Percentiles rank a stretch among this genome's conserved stretches.
Conservation (phyloP, 2,329 filamentous ascomycete genomes). For the Camptophora hylomeconis region DNA sequence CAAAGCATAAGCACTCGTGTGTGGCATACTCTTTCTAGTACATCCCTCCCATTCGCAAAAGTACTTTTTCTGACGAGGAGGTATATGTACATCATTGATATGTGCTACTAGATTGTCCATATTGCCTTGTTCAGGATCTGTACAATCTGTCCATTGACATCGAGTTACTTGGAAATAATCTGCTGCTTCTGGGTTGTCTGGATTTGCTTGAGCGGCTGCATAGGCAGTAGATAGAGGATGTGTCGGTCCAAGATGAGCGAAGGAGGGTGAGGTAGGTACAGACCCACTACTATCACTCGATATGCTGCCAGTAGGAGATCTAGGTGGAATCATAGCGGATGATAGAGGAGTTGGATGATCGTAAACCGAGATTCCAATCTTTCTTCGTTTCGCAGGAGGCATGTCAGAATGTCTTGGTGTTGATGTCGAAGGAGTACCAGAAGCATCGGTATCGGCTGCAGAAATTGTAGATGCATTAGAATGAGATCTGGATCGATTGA, state of each 20-base stretch:
- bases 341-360: conserved; percentile 39
- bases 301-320: conserved; percentile 52
- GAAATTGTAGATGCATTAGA: conserved; percentile 22
- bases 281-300: conserved; percentile 86
- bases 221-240: conserved; percentile 20
- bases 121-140: conserved; percentile 56
- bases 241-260: conserved; percentile 41
- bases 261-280: conserved; percentile 56
- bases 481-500: conserved; percentile 33
- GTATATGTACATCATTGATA: conserved; percentile 87
- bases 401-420: conserved; percentile 21
- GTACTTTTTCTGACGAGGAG: conserved; percentile 87
- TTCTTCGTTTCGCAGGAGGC: conserved; percentile 36
- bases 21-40: conserved; percentile 71
- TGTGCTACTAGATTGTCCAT: conserved; percentile 75
- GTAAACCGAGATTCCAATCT: conserved; percentile 31
- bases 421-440: conserved; percentile 12
- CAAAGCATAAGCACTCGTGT: conserved; percentile 89
- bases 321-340: conserved; percentile 19
- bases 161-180: conserved; percentile 50
- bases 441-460: conserved; percentile 19
- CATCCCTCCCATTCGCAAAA: conserved; percentile 97
- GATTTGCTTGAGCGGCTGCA: conserved; percentile 21
- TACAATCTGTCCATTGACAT: conserved; percentile 67
- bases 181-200: conserved; percentile 16